Conservation (phyloP, 176 grass and related monocot species). For the Ensete ventricosum region DNA sequence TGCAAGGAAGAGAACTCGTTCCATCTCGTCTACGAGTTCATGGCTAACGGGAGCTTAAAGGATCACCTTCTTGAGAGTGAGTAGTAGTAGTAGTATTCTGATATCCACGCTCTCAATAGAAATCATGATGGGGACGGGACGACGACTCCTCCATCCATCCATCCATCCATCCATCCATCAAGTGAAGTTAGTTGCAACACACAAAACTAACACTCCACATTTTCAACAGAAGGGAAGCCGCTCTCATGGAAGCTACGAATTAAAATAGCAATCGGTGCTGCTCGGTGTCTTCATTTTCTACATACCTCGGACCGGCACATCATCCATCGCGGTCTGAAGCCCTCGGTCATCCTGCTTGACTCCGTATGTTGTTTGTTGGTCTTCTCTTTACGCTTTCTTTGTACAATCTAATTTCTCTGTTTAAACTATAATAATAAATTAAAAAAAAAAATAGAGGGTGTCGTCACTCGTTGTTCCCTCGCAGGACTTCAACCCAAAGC, state of each 20-base stretch:
- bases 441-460: background rate
- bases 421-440: too few species aligned
- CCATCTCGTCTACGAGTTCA: background rate
- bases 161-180: too few species aligned
- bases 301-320: background rate
- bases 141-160: too few species aligned
- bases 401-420: background rate
- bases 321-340: background rate
- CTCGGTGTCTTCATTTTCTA: background rate
- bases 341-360: background rate
- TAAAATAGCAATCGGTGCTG: background rate
- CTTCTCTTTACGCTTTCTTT: too few species aligned
- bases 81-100: too few species aligned
- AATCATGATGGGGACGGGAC: too few species aligned
- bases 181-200: background rate
- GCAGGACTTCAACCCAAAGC: conserved; percentile 74
- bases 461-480: background rate
- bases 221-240: background rate
- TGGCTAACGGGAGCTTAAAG: background rate
- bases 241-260: background rate
- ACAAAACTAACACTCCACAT: too few species aligned
- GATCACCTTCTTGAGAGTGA: too few species aligned
- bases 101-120: too few species aligned
- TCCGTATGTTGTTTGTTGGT: background rate
- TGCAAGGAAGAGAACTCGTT: background rate